Conservation (phyloP, 108 stramenopile species). For the Bacterosira constricta region DNA sequence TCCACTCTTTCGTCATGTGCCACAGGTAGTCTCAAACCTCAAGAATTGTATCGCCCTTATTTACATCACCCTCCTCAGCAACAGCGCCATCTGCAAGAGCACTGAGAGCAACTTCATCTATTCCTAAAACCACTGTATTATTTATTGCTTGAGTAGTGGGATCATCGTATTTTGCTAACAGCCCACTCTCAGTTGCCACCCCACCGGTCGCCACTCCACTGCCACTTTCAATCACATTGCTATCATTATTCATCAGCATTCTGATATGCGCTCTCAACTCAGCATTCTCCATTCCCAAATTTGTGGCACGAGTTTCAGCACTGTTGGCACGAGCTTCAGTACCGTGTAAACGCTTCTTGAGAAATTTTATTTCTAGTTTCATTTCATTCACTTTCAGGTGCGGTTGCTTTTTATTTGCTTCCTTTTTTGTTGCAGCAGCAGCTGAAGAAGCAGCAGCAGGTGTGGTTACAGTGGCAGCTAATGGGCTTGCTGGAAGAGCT, state of each 20-base stretch:
- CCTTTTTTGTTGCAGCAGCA: no score
- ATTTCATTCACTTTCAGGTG: conserved; percentile 10
- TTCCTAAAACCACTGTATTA: no score
- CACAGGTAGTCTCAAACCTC: no score
- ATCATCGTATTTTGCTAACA: no score
- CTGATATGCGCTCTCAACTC: neutral
- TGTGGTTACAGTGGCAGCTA: no score
- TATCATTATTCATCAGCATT: neutral
- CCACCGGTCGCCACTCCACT: neutral
- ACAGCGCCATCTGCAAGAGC: neutral
- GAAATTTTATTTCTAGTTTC: conserved; percentile 17
- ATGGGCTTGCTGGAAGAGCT: no score
- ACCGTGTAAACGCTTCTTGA: conserved; percentile 12
- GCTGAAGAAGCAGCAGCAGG: no score
- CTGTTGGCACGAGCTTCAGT: neutral
- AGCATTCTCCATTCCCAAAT: conserved; percentile 17
- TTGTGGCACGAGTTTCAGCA: neutral
- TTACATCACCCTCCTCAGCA: neutral
- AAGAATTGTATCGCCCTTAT: no score
- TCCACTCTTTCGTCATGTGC: no score
- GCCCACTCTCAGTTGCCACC: neutral
- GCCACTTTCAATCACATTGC: neutral
- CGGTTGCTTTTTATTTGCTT: neutral
- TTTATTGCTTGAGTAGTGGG: no score
- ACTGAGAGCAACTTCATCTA: no score